Percentiles rank a stretch among this genome's conserved stretches.
Evolutionary conservation across 345 rosid genomes (phyloP).

Genomic region (Citrus glauca): DNA sequence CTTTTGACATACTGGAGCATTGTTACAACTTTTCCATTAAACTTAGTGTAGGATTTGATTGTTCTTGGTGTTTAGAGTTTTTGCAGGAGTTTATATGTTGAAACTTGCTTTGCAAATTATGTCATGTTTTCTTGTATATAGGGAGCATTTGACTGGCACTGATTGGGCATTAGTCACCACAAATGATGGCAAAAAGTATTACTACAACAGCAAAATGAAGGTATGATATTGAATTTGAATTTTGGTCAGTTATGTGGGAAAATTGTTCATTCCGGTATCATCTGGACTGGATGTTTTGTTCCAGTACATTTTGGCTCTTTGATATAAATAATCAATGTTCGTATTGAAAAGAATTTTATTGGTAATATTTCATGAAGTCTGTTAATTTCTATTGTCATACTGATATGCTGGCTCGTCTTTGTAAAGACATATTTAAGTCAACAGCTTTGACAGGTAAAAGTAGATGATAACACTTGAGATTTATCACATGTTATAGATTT

Average conservation of each 20-base stretch:
- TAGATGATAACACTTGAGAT: neutral
- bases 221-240: conserved; percentile 24
- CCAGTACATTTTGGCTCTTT: neutral
- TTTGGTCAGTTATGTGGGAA: neutral
- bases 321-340: neutral
- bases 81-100: neutral
- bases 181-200: conserved; percentile 86
- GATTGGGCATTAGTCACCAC: conserved; percentile 88
- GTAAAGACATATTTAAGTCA: neutral
- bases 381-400: neutral
- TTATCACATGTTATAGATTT: neutral
- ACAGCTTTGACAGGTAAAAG: neutral
- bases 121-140: conserved; percentile 20
- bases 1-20: too few species aligned
- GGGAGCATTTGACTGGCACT: conserved; percentile 82
- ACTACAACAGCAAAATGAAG: conserved; percentile 88
- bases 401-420: neutral
- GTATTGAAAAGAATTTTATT: neutral
- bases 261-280: neutral
- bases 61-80: neutral
- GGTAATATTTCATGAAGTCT: neutral
- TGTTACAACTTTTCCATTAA: neutral
- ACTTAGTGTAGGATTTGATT: neutral
- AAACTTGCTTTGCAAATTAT: neutral
- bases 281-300: neutral